These are phyloP conservation scores for Fusarium praegraminearum DNA, from an alignment of 2,329 filamentous ascomycete species.

Conservation along the genomic window DNA sequence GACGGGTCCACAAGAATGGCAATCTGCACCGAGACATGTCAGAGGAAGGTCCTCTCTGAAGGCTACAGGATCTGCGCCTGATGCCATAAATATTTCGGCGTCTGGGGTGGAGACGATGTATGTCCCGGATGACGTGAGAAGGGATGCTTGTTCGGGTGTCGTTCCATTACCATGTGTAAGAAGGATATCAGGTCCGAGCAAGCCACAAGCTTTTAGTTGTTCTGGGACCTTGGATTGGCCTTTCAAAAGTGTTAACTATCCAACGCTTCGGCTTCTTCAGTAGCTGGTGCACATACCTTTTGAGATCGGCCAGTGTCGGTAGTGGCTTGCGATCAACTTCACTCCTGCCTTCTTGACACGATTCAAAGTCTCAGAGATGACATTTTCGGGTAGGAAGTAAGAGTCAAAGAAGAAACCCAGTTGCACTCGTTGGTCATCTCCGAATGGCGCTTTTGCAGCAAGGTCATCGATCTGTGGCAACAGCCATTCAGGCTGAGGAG, in stretches of 20 bases:
- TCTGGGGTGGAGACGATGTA: slow-evolving; percentile 14
- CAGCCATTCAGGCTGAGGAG: slow-evolving; percentile 8
- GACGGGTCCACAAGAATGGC: slow-evolving; percentile 10
- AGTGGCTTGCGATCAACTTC: slow-evolving; percentile 12
- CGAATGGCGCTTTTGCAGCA: slow-evolving; percentile 4
- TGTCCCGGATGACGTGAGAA: background rate
- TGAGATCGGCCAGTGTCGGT: slow-evolving; percentile 17
- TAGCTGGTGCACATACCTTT: background rate
- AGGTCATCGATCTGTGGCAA: background rate
- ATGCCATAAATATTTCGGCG: slow-evolving; percentile 16
- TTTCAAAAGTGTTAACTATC: fast-evolving
- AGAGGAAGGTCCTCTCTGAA: slow-evolving; percentile 11
- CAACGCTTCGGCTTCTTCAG: fast-evolving
- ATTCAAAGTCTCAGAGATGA: background rate
- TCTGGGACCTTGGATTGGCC: slow-evolving; percentile 6
- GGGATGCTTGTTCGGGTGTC: slow-evolving; percentile 13
- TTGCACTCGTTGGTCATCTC: background rate
- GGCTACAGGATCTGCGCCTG: slow-evolving; percentile 4
- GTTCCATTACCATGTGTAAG: slow-evolving; percentile 16
- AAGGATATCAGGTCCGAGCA: background rate
- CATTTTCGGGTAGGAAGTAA: background rate
- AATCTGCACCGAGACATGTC: slow-evolving; percentile 11
- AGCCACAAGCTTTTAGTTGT: background rate
- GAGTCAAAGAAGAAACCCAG: slow-evolving; percentile 12
- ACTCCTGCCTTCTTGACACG: background rate